Base-by-base conservation (phyloP, 805 yeast genomes). In the Gaillardinia entomophila region DNA sequence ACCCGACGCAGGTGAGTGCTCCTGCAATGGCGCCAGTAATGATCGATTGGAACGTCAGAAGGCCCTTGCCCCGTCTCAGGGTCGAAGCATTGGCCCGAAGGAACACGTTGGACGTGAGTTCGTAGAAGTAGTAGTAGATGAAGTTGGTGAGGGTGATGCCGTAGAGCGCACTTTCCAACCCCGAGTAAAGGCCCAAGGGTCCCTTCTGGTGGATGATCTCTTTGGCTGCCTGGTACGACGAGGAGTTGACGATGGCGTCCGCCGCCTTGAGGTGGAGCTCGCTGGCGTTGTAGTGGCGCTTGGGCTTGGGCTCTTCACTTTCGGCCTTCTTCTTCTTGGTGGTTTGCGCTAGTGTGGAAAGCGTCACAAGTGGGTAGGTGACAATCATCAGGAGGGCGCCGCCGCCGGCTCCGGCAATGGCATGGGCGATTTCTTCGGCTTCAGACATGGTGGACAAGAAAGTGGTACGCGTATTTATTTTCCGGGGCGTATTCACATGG, bases 361-460 rank as follows among this genome's bases (percentile, higher is more conserved):
- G 61, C 1, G 95, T 83, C 38, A 86, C 87, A 46, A 89, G 65
- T 1, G 97, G 97, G 53, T 89, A 89, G 0, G 97, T 89, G 25
- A 87, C 78, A 0, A 81, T 73, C 81, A 87, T 82, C 2, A 95
- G 75, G 18, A 86, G 70, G 15, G 90, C 88, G 11, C 97, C 97
- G 17, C 96, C 95, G 5, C 89, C 81, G 23, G 96, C 95, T 8
- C 97, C 97, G 4, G 96, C 83, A 8, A 89, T 57, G n/a, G 96
- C 96, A 52, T 89, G 96, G 11, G 92, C 87, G 24, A 84, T 48
- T 41, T 74, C 73, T 37, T 68, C 71, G 19, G 58, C 50, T 19
- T 57, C 58, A 17, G 64, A 44, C 68, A 59, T 60, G 15, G 23
- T 12, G 16, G 16, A 27, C 11, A 4, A n/a, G 16, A 12, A 11